phyloP scores from a whole-genome alignment of 1,284 basidiomycete species.

The Termitomyces sp. region DNA sequence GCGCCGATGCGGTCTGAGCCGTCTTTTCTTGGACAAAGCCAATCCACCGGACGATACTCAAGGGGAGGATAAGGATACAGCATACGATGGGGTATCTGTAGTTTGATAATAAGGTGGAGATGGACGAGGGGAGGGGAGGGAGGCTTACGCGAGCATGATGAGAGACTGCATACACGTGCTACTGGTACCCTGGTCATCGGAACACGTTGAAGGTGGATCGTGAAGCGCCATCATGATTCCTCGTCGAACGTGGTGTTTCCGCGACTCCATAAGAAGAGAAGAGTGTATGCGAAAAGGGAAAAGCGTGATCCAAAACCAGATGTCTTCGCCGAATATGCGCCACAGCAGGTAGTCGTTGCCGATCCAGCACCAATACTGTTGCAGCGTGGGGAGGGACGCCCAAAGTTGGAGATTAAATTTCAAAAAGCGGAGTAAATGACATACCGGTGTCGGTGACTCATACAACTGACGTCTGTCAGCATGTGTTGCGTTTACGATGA shows the following conservation, averaged over 20 bases:
- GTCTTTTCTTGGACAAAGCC: background rate
- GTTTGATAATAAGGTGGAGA: background rate
- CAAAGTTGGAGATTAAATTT: background rate
- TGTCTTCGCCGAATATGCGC: background rate
- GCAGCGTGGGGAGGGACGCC: background rate
- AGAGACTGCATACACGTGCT: background rate
- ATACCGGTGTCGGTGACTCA: background rate
- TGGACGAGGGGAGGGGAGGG: background rate
- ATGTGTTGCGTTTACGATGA: background rate
- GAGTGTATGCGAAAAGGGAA: background rate
- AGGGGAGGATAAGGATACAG: background rate
- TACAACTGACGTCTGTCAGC: background rate
- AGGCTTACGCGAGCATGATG: background rate
- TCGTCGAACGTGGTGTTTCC: background rate
- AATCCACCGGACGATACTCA: background rate
- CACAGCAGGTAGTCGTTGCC: background rate
- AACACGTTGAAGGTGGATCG: background rate
- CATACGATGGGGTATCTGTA: background rate
- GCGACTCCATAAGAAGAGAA: background rate
- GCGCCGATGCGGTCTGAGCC: background rate
- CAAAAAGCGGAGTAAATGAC: background rate
- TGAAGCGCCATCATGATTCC: background rate
- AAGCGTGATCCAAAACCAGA: background rate
- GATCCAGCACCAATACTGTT: background rate
- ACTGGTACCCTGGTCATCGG: background rate